Conservation (phyloP, 345 rosid genomes). For the Murraya paniculata region DNA sequence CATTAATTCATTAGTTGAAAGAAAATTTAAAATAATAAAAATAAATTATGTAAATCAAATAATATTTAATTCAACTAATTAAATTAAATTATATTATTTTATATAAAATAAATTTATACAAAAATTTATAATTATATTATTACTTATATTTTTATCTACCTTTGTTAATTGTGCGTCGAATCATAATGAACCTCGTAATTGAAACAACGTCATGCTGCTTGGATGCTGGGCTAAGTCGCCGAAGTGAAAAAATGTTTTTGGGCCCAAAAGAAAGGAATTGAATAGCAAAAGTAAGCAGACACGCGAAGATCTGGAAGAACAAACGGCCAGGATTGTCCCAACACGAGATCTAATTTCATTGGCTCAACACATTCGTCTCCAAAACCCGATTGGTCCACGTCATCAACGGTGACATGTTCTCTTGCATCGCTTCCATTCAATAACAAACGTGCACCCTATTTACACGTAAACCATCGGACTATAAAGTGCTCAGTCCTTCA, state of each 20-base stretch:
- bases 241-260: background rate
- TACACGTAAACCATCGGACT: background rate
- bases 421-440: background rate
- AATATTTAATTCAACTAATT: too few relatives aligned
- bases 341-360: constrained; percentile 40
- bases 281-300: constrained; percentile 14
- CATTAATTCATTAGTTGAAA: too few relatives aligned
- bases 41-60: too few relatives aligned
- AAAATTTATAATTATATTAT: too few relatives aligned
- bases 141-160: too few relatives aligned
- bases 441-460: background rate
- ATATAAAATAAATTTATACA: too few relatives aligned
- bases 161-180: too few relatives aligned
- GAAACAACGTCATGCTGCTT: too few relatives aligned
- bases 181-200: too few relatives aligned
- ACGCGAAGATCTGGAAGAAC: constrained; percentile 12
- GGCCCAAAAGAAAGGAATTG: background rate
- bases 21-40: too few relatives aligned
- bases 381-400: constrained; percentile 59
- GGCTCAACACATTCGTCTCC: constrained; percentile 12
- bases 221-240: too few relatives aligned
- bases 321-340: constrained; percentile 46
- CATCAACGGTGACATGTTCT: constrained; percentile 43
- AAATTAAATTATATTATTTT: too few relatives aligned
- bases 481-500: constrained; percentile 2